These are phyloP conservation scores for Halophytophthora polymorphica DNA, from an alignment of 352 stramenopile genomes.

Conservation along the genomic window DNA sequence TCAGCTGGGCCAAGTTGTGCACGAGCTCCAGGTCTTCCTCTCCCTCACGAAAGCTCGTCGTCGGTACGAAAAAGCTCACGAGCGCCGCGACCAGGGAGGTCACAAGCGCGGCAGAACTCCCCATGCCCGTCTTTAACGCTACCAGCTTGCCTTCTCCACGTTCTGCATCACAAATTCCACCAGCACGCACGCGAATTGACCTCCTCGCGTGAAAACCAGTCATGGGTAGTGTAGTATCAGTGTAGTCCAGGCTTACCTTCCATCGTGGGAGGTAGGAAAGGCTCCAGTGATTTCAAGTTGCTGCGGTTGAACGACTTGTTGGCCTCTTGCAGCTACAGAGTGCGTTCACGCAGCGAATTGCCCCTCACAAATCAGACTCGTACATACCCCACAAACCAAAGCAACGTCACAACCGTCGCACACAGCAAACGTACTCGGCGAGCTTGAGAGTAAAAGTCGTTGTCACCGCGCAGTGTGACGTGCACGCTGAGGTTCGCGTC, in stretches of 20 bases:
- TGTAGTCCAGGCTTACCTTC: slow-evolving; percentile 24
- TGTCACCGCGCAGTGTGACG: slow-evolving; percentile 91
- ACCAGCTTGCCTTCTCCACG: slow-evolving; percentile 32
- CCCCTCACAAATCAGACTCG: neutral
- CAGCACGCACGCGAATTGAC: slow-evolving; percentile 2
- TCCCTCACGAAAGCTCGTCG: slow-evolving; percentile 13
- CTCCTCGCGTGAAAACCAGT: neutral
- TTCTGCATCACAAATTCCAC: slow-evolving; percentile 17
- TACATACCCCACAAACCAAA: slow-evolving; percentile 6
- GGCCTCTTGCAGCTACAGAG: slow-evolving; percentile 64
- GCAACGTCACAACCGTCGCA: neutral
- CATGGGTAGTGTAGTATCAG: neutral
- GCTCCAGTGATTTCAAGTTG: slow-evolving; percentile 71
- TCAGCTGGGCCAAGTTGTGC: slow-evolving; percentile 95
- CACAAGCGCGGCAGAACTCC: slow-evolving; percentile 93
- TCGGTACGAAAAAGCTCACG: slow-evolving; percentile 78
- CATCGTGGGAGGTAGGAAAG: slow-evolving; percentile 80
- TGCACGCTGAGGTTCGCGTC: slow-evolving; percentile 29
- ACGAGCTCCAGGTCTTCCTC: slow-evolving; percentile 53
- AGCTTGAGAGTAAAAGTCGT: slow-evolving; percentile 97
- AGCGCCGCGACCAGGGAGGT: slow-evolving; percentile 93
- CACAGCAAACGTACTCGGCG: slow-evolving; percentile 27
- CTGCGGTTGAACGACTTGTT: slow-evolving; percentile 51
- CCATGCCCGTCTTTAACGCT: slow-evolving; percentile 95
- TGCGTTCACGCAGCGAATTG: neutral